These are phyloP conservation scores for Xerophyta viscosa DNA, from an alignment of 106 monocot species.

Conservation along the genomic window DNA sequence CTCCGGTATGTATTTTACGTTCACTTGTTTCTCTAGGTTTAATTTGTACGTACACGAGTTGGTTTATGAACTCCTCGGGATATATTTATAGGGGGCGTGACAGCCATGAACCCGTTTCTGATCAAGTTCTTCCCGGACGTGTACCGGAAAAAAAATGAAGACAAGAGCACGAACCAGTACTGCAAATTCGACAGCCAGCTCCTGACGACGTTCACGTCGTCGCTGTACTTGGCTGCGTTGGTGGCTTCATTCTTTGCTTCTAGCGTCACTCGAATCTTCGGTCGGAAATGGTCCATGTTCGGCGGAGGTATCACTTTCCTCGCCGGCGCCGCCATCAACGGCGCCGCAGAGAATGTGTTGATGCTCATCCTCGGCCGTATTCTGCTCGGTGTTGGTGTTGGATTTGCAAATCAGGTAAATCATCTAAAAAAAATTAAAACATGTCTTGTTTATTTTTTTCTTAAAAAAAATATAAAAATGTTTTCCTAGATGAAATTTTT, in stretches of 20 bases:
- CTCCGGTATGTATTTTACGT: slow-evolving; percentile 7
- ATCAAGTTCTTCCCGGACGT: slow-evolving; percentile 56
- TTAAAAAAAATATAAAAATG: too few relatives aligned
- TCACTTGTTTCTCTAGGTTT: too few relatives aligned
- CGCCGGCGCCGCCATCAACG: slow-evolving; percentile 49
- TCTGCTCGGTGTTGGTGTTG: slow-evolving; percentile 77
- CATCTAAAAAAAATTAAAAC: too few relatives aligned
- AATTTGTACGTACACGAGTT: too few relatives aligned
- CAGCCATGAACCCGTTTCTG: slow-evolving; percentile 63
- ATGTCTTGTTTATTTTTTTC: too few relatives aligned
- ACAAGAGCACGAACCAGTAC: slow-evolving; percentile 44
- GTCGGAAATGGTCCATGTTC: slow-evolving; percentile 77
- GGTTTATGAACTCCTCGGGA: neutral
- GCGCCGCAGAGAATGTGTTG: slow-evolving; percentile 40
- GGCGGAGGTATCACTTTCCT: slow-evolving; percentile 60
- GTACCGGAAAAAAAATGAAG: slow-evolving; percentile 25
- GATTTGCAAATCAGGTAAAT: slow-evolving; percentile 78
- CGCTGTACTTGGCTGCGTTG: slow-evolving; percentile 60
- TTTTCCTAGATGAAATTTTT: too few relatives aligned
- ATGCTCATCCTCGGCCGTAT: slow-evolving; percentile 89
- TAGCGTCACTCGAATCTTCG: slow-evolving; percentile 33
- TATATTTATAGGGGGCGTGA: slow-evolving; percentile 41
- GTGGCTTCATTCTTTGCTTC: slow-evolving; percentile 62
- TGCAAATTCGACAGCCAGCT: slow-evolving; percentile 80
- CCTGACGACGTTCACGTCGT: slow-evolving; percentile 67